These are phyloP conservation scores for Lobosporangium transversale DNA, from an alignment of 192 early-diverging fungal species.

Conservation along the genomic window DNA sequence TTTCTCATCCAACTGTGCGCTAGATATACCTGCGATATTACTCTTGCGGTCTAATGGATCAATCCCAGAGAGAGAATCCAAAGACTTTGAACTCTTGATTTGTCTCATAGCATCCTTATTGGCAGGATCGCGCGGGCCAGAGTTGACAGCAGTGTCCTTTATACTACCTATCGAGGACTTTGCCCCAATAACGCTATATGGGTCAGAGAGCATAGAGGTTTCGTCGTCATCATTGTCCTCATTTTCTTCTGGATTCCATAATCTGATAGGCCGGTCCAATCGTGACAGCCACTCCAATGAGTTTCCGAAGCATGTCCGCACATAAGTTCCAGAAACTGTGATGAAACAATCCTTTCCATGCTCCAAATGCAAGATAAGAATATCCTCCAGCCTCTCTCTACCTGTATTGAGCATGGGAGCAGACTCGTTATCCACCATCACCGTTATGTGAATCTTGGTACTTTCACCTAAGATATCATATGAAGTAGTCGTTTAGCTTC, in stretches of 20 bases:
- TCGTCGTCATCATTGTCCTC: constrained; percentile 47
- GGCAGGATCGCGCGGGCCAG: constrained; percentile 12
- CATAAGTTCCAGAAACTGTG: constrained; percentile 73
- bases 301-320: constrained; percentile 79
- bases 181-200: constrained; percentile 50
- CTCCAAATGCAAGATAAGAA: constrained; percentile 83
- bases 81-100: constrained; percentile 32
- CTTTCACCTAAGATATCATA: constrained; percentile 58
- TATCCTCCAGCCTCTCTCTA: constrained; percentile 72
- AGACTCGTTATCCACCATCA: constrained; percentile 61
- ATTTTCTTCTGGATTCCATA: constrained; percentile 57
- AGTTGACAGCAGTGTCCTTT: constrained; percentile 34
- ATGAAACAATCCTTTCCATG: constrained; percentile 90
- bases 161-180: constrained; percentile 57
- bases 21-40: neutral
- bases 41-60: constrained; percentile 1
- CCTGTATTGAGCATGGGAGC: constrained; percentile 67
- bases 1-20: neutral
- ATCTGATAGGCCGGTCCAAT: constrained; percentile 65
- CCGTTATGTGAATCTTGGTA: constrained; percentile 65
- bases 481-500: no score
- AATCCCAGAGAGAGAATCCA: constrained; percentile 24
- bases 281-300: constrained; percentile 72
- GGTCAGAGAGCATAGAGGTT: constrained; percentile 57
- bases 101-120: constrained; percentile 1